Base-by-base conservation (phyloP, 495 filamentous ascomycete genomes). In the Aspergillus incahuasiensis region DNA sequence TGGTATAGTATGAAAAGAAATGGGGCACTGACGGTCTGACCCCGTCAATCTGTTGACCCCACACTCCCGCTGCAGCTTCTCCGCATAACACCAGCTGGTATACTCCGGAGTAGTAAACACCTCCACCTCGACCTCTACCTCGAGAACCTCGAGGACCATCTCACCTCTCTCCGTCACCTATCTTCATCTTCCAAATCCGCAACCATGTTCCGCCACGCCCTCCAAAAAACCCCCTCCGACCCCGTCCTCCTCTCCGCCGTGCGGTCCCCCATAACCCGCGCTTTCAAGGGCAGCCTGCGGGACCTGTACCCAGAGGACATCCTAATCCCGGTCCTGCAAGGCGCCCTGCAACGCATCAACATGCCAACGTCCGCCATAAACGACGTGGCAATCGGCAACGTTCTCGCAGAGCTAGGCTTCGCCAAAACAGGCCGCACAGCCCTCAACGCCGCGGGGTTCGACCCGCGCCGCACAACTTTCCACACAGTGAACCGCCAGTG, bases 401-500 rank as follows among this genome's bases (percentile, higher is more conserved):
- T 90, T 62, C 77, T 85, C 40, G 84, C 84, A 22, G 88, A 92
- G 65, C 86, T 95, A 22, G 89, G 89, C 42, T 88, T 88, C 52
- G 82, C 80, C 55, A 95, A 95, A 74, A 88, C 87, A 13, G 87
- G 85, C 53, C 89, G 91, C 48, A 86, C 88, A 49, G 88, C 91
- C 4, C 74, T 86, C 20, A 88, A 95, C 57, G 86, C 87, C 30
- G 90, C 91, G 43, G 91, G 91, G 48, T 90, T 92, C 12, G 12
- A 35, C 75, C 91, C 91, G 48, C 90, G 89, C 68, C 91, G 89
- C 13, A 80, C 86, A 30, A 78, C 79, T 56, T 86, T 86, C 52
- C 88, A 80, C 55, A 84, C 83, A 52, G 76, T 88, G 34, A 96
- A 95, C 74, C 84, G 91, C 52, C 92, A 94, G 76, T 96, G 91